Evolutionary conservation across 768 basidiomycete species (phyloP).

Genomic region (Mycena maculata): DNA sequence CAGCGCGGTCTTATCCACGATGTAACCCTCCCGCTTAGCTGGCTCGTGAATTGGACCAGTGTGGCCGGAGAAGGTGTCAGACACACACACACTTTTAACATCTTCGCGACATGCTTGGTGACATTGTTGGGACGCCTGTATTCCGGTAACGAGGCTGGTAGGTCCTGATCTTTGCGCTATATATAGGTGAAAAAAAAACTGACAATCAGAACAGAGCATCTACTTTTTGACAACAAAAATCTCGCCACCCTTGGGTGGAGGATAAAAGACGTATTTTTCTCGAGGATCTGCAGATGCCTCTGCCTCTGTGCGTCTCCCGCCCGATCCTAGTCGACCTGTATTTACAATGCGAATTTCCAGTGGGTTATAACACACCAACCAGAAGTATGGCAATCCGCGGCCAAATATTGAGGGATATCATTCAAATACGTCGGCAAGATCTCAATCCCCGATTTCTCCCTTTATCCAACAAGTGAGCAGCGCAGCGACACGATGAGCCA

Average conservation of each 20-base stretch:
- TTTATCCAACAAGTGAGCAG: conserved; percentile 21
- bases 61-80: conserved; percentile 20
- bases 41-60: conserved; percentile 51
- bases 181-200: neutral
- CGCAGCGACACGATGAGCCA: neutral
- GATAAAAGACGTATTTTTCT: conserved; percentile 53
- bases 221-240: conserved; percentile 42
- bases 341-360: conserved; percentile 32
- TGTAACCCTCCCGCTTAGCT: conserved; percentile 65
- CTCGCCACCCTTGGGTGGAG: conserved; percentile 33
- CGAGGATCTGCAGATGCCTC: conserved; percentile 63
- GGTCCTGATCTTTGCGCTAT: conserved; percentile 6
- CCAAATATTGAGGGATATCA: conserved; percentile 14
- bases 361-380: conserved; percentile 47
- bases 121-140: conserved; percentile 44
- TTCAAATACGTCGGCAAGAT: neutral
- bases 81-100: conserved; percentile 20
- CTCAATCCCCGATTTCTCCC: conserved; percentile 9
- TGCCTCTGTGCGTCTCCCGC: conserved; percentile 56
- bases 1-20: conserved; percentile 50
- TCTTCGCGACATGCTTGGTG: conserved; percentile 37
- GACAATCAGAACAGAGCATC: conserved; percentile 36
- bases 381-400: neutral
- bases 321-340: neutral
- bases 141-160: conserved; percentile 43